Percentiles rank a stretch among this genome's conserved stretches.
phyloP scores from a whole-genome alignment of 2,329 filamentous ascomycete species.

The Pseudogymnoascus sp. region DNA sequence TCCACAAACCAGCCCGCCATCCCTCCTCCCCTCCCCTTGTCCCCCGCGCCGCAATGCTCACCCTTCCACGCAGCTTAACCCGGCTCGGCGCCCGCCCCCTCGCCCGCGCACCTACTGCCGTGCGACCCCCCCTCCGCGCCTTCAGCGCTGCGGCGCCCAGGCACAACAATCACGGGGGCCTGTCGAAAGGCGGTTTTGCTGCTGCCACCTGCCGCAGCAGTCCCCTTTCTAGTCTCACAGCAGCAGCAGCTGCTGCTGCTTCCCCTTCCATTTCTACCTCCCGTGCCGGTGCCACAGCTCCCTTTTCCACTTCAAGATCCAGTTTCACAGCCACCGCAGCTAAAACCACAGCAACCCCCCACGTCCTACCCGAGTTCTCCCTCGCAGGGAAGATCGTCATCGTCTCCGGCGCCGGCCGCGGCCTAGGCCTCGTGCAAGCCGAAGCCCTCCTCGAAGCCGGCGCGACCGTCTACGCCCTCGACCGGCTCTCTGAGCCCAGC shows the following conservation, averaged over 20 bases:
- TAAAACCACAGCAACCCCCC: not conserved
- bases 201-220: not conserved
- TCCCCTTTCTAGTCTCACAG: not conserved
- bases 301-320: not conserved
- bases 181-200: not conserved
- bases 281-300: not conserved
- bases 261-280: not conserved
- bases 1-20: not conserved
- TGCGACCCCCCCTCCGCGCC: not conserved
- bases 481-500: slow-evolving; percentile 35
- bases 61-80: slow-evolving; percentile 1
- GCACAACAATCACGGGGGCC: not conserved
- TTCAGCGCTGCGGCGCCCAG: not conserved
- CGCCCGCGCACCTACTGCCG: not conserved
- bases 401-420: slow-evolving; percentile 64
- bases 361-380: slow-evolving; percentile 53
- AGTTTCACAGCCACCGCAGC: not conserved
- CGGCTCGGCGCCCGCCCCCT: not conserved
- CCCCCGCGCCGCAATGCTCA: not conserved
- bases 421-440: slow-evolving; percentile 65
- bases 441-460: slow-evolving; percentile 70
- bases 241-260: not conserved
- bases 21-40: not conserved
- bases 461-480: slow-evolving; percentile 47
- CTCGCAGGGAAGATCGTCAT: slow-evolving; percentile 60